A percentile compares a stretch with the other conserved stretches of the same genome.
Conservation (phyloP, 1,284 basidiomycete genomes). For the Naganishia sp. region DNA sequence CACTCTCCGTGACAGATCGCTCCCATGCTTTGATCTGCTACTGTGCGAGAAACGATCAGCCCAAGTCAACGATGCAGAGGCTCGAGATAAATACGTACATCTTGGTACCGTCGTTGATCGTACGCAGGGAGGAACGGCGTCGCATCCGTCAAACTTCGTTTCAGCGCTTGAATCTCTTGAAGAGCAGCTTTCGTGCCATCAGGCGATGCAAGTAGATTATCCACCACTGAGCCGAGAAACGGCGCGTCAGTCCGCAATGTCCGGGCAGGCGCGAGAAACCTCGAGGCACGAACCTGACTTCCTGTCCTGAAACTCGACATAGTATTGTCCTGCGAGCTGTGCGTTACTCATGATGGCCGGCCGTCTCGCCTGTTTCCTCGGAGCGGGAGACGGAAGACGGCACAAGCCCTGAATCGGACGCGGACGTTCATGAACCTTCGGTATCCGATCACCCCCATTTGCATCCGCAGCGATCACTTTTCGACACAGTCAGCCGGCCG, state of each 20-base stretch:
- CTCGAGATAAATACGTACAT: neutral
- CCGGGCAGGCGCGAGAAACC: neutral
- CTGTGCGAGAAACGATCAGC: neutral
- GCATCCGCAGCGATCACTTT: neutral
- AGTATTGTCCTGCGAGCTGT: conserved; percentile 18
- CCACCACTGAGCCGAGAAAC: neutral
- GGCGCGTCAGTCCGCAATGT: neutral
- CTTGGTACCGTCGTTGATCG: conserved; percentile 27
- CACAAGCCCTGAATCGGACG: too few relatives aligned
- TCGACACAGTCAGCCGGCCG: neutral
- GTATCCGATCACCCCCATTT: neutral
- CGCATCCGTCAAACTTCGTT: conserved; percentile 24
- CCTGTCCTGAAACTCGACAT: conserved; percentile 6
- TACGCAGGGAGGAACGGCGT: conserved; percentile 24
- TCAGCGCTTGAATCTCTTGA: conserved; percentile 11
- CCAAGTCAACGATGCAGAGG: neutral
- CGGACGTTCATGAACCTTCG: too few relatives aligned
- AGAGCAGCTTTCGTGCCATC: neutral
- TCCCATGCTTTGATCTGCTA: conserved; percentile 32
- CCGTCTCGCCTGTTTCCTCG: too few relatives aligned
- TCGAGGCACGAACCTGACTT: conserved; percentile 9
- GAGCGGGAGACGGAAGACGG: too few relatives aligned
- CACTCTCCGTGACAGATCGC: neutral
- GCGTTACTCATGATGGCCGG: conserved; percentile 21
- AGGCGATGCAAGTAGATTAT: conserved; percentile 6